Base-by-base conservation (phyloP, 768 basidiomycete genomes). In the Naganishia friedmannii region DNA sequence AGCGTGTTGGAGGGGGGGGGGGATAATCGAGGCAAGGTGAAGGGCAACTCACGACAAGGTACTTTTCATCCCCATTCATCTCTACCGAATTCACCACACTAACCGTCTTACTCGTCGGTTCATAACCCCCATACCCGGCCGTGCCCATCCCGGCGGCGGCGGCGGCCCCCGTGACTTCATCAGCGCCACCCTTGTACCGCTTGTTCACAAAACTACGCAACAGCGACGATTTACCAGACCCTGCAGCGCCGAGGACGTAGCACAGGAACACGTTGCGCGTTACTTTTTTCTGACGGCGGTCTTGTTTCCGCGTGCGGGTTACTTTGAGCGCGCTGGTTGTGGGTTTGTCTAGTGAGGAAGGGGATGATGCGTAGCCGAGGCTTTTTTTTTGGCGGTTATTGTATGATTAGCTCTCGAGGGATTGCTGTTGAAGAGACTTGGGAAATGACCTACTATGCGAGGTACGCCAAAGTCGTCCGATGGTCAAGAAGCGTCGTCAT, bases 401-500 rank as follows among this genome's bases (percentile, higher is more conserved):
- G 17, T 17, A 17, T 42, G 69, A 42, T 34, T 9, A 31, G 66
- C 15, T 54, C n/a, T n/a, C n/a, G n/a, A 9, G 7, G 9, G 51
- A n/a, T 26, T 55, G 1, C 7, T n/a, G 21, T 31, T n/a, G 42
- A 42, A 2, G 15, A 8, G 9, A 13, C 7, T 5, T 42, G 2
- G 42, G 42, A 15, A 8, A 17, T 10, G 5, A 74, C 76, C 72
- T 29, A 77, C 77, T 97, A 96, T 5, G 93, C 94, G 12, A 99
- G 89, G 80, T 97, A 97, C 31, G 92, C 89, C 23, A 99, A 84
- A 0, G 95, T 94, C 19, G 89, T 90, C 79, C 87, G 89, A 76
- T 95, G 89, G 73, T 96, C 92, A n/a, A 98, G 85, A 0, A 98
- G 85, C 0, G 95, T 99, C 0, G 93, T 94, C 94, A 98, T 96